Evolutionary conservation across 108 stramenopile genomes (phyloP).

Genomic region (Cyclotella baltica): DNA sequence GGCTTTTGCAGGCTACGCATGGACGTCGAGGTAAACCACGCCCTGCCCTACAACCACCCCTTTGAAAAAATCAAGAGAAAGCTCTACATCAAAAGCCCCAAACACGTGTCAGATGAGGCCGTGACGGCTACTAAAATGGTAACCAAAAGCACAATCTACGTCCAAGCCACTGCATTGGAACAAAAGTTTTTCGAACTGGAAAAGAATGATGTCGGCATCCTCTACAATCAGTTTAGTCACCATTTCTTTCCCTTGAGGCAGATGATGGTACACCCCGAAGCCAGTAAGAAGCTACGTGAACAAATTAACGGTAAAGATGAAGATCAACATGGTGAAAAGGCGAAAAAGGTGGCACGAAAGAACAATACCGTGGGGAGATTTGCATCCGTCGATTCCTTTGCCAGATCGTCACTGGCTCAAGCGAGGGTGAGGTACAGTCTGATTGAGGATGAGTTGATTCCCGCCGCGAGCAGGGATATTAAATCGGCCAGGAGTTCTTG

Average conservation of each 20-base stretch:
- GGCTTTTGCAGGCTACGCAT: slow-evolving; percentile 41
- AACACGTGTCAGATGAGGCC: slow-evolving; percentile 44
- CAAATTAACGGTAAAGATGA: slow-evolving; percentile 33
- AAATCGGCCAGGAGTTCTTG: neutral
- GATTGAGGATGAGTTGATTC: slow-evolving; percentile 12
- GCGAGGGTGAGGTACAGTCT: slow-evolving; percentile 18
- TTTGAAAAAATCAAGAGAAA: slow-evolving; percentile 48
- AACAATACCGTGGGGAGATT: slow-evolving; percentile 30
- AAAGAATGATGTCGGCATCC: slow-evolving; percentile 18
- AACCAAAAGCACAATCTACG: slow-evolving; percentile 15
- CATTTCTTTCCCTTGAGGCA: slow-evolving; percentile 28
- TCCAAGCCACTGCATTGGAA: slow-evolving; percentile 35
- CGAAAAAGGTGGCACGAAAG: slow-evolving; percentile 8
- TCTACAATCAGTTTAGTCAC: neutral
- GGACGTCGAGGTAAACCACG: slow-evolving; percentile 34
- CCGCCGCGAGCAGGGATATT: slow-evolving; percentile 16
- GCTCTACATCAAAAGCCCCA: slow-evolving; percentile 40
- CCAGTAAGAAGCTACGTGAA: slow-evolving; percentile 40
- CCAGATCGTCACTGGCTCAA: slow-evolving; percentile 19
- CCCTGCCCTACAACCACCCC: slow-evolving; percentile 26
- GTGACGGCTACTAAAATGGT: slow-evolving; percentile 35
- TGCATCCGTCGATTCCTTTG: slow-evolving; percentile 43
- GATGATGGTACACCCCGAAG: slow-evolving; percentile 49
- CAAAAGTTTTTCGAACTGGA: slow-evolving; percentile 41
- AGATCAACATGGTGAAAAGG: slow-evolving; percentile 18